Evolutionary conservation across 2,329 filamentous ascomycete species (phyloP).

Genomic region (Colletotrichum theobromicola): DNA sequence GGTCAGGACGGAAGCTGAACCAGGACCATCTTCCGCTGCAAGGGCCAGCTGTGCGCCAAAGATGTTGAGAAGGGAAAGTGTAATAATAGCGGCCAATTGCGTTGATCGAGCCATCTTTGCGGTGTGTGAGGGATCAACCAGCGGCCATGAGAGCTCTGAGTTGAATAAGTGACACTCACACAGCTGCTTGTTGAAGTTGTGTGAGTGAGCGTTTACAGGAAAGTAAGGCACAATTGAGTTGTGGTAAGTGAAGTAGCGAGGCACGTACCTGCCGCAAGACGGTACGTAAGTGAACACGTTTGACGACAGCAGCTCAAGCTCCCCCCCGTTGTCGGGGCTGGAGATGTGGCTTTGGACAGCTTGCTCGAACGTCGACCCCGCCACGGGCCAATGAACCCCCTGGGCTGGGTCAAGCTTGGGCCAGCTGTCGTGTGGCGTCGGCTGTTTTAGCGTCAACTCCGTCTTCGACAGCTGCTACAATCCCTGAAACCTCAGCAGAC

Average conservation of each 20-base stretch:
- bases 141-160: slow-evolving; percentile 13
- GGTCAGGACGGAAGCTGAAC: slow-evolving; percentile 42
- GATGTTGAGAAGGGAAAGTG: slow-evolving; percentile 24
- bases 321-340: slow-evolving; percentile 1
- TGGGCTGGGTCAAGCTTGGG: neutral
- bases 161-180: neutral
- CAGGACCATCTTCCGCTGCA: slow-evolving; percentile 20
- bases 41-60: slow-evolving; percentile 24
- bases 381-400: neutral
- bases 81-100: slow-evolving; percentile 31
- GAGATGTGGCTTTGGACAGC: slow-evolving; percentile 17
- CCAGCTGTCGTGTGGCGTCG: slow-evolving; percentile 10
- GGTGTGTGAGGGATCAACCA: slow-evolving; percentile 3
- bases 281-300: slow-evolving; percentile 20
- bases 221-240: neutral
- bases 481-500: slow-evolving; percentile 19
- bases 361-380: neutral
- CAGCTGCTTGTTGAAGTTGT: neutral
- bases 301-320: slow-evolving; percentile 16
- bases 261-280: slow-evolving; percentile 7
- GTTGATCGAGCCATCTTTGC: slow-evolving; percentile 27
- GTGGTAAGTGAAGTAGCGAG: slow-evolving; percentile 5
- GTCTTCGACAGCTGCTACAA: slow-evolving; percentile 12
- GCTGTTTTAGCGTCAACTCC: slow-evolving; percentile 8
- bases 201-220: neutral